Evolutionary conservation across 1,284 basidiomycete genomes (phyloP).

Genomic region (Taiwanofungus camphoratus): DNA sequence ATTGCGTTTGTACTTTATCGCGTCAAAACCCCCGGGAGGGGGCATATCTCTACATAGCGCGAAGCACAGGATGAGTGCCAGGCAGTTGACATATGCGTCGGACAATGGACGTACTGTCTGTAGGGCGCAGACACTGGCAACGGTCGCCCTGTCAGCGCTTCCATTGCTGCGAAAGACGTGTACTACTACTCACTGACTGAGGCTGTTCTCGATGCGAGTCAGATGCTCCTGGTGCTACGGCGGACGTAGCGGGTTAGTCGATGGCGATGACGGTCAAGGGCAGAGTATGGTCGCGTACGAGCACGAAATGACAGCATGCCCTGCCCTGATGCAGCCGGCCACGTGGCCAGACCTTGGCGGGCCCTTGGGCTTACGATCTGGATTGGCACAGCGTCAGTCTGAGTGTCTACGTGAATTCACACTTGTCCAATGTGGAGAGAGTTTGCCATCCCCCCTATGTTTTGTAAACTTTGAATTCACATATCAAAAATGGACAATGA

Average conservation of each 20-base stretch:
- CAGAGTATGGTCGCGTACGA: constrained; percentile 12
- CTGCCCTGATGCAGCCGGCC: constrained; percentile 9
- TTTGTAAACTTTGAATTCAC: too few relatives aligned
- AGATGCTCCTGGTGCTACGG: constrained; percentile 3
- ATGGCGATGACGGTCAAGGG: constrained; percentile 13
- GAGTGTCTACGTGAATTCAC: too few relatives aligned
- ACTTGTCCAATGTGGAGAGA: too few relatives aligned
- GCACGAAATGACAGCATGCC: constrained; percentile 11
- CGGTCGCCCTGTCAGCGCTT: constrained; percentile 10
- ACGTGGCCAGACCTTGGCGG: constrained; percentile 13
- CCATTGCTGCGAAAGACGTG: constrained; percentile 8
- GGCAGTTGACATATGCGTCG: constrained; percentile 11
- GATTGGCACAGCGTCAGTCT: too few relatives aligned
- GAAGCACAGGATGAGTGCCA: constrained; percentile 13
- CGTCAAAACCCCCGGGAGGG: constrained; percentile 88
- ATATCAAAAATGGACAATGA: too few relatives aligned
- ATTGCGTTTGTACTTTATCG: constrained; percentile 94
- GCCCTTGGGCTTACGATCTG: too few relatives aligned
- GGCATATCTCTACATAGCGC: constrained; percentile 83
- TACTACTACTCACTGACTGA: constrained; percentile 16
- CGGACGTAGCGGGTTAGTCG: constrained; percentile 3
- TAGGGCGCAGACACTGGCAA: constrained; percentile 57
- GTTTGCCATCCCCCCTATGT: too few relatives aligned
- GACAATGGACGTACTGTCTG: constrained; percentile 47
- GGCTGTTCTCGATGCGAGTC: constrained; percentile 12